Conservation (phyloP, 345 rosid species). For the Aegle marmelos region DNA sequence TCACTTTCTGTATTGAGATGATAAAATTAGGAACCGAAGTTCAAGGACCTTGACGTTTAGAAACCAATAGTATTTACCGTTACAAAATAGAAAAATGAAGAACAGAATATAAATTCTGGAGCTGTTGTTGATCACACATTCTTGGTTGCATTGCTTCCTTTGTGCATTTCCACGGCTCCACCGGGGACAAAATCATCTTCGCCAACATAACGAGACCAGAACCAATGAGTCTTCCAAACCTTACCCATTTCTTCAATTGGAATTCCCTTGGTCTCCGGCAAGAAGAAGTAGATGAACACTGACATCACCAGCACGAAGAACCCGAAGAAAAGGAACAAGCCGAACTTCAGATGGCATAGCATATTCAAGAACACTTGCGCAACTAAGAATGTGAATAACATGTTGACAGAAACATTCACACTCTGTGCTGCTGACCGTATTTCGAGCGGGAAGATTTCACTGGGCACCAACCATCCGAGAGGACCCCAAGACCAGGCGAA, state of each 20-base stretch:
- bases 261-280: conserved; percentile 70
- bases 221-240: conserved; percentile 68
- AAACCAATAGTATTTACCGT: conserved; percentile 25
- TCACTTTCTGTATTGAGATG: background rate
- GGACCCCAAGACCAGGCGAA: conserved; percentile 99
- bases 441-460: conserved; percentile 89
- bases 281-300: conserved; percentile 45
- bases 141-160: conserved; percentile 30
- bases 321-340: conserved; percentile 61
- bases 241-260: conserved; percentile 68
- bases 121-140: conserved; percentile 19
- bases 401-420: conserved; percentile 79
- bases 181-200: conserved; percentile 22
- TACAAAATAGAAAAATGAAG: background rate
- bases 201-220: conserved; percentile 52
- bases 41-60: background rate
- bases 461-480: conserved; percentile 88
- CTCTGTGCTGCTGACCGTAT: conserved; percentile 93
- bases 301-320: conserved; percentile 65
- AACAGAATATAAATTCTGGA: background rate
- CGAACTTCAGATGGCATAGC: conserved; percentile 86
- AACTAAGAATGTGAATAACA: conserved; percentile 73
- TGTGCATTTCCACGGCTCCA: conserved; percentile 48
- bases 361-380: conserved; percentile 75
- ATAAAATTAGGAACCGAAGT: background rate